phyloP scores from a whole-genome alignment of 2,329 filamentous ascomycete genomes.

The Penicillium vulpinum region DNA sequence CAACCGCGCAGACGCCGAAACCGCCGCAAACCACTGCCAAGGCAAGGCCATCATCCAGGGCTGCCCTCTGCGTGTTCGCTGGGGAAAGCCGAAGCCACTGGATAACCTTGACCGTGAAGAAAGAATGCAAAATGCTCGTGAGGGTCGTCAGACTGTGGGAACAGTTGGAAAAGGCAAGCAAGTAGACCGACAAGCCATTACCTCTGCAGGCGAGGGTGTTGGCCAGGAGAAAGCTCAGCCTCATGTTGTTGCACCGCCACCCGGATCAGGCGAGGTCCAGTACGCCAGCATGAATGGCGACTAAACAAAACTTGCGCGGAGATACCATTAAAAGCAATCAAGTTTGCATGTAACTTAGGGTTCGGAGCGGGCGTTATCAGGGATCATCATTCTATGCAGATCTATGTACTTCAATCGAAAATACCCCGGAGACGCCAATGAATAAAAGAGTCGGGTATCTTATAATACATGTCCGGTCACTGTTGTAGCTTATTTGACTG shows the following conservation, averaged over 20 bases:
- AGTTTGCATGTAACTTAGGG: slow-evolving; percentile 26
- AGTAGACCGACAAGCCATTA: slow-evolving; percentile 33
- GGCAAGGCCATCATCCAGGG: slow-evolving; percentile 87
- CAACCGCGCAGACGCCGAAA: slow-evolving; percentile 79
- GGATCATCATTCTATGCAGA: slow-evolving; percentile 31
- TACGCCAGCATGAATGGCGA: slow-evolving; percentile 86
- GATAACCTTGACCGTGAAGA: slow-evolving; percentile 90
- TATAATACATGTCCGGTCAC: slow-evolving; percentile 36
- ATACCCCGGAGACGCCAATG: slow-evolving; percentile 38
- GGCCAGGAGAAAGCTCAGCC: slow-evolving; percentile 40
- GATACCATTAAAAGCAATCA: slow-evolving; percentile 26
- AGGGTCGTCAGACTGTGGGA: slow-evolving; percentile 65
- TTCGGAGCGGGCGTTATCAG: slow-evolving; percentile 38
- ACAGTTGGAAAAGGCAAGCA: slow-evolving; percentile 45
- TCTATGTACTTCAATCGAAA: slow-evolving; percentile 28
- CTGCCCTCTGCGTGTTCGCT: slow-evolving; percentile 84
- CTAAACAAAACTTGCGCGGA: slow-evolving; percentile 45
- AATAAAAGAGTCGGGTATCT: slow-evolving; percentile 39
- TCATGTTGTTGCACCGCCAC: slow-evolving; percentile 69
- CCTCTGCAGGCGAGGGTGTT: slow-evolving; percentile 43
- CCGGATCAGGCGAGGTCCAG: slow-evolving; percentile 72
- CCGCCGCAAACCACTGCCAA: slow-evolving; percentile 78
- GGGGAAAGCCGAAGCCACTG: slow-evolving; percentile 88
- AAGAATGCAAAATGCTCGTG: slow-evolving; percentile 74
- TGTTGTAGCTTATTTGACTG: neutral